phyloP scores from a whole-genome alignment of 2,329 filamentous ascomycete genomes.

The Sclerotinia glacialis region DNA sequence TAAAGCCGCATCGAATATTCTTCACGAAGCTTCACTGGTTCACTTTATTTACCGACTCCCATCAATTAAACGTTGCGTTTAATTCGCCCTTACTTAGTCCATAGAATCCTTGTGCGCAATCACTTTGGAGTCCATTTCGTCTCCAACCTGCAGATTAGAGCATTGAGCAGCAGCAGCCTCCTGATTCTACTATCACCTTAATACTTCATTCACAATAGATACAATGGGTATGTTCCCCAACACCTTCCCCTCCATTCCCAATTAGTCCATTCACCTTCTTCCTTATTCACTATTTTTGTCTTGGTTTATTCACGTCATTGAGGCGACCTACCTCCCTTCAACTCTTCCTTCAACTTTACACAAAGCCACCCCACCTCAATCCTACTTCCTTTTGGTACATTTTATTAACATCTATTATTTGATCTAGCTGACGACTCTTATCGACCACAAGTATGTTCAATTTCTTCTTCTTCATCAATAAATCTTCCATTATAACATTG shows the following conservation, averaged over 20 bases:
- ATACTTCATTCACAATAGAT: constrained; percentile 21
- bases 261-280: constrained; percentile 21
- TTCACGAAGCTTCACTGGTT: constrained; percentile 20
- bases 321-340: constrained; percentile 3
- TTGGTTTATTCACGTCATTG: constrained; percentile 17
- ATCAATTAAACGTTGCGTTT: constrained; percentile 22
- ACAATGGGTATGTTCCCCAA: constrained; percentile 24
- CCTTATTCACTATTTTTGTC: constrained; percentile 19
- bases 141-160: constrained; percentile 23
- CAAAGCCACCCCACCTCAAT: constrained; percentile 20
- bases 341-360: constrained; percentile 19
- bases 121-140: constrained; percentile 23
- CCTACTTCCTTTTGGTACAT: constrained; percentile 2
- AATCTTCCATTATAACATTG: constrained; percentile 2
- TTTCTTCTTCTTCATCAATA: constrained; percentile 5
- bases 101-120: constrained; percentile 24
- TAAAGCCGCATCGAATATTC: constrained; percentile 19
- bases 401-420: constrained; percentile 20
- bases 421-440: constrained; percentile 25
- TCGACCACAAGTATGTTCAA: constrained; percentile 24
- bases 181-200: constrained; percentile 23
- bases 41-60: constrained; percentile 17
- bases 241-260: constrained; percentile 18
- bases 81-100: constrained; percentile 22
- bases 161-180: constrained; percentile 25